phyloP scores from a whole-genome alignment of 805 yeast species.

The Jamesozyma jinghongensis region DNA sequence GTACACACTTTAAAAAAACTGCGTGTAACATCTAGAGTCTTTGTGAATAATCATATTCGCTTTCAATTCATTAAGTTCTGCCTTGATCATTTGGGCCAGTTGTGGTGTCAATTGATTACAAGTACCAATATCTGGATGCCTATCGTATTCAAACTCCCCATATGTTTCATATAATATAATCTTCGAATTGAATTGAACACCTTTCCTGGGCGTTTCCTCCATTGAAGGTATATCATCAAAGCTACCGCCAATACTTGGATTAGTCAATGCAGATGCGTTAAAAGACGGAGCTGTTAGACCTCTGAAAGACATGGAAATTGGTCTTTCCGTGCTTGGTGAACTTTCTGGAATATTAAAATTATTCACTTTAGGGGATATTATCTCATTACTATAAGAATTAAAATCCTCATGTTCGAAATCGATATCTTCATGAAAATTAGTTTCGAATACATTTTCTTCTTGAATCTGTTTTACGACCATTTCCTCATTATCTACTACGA shows the following conservation, averaged over 20 bases:
- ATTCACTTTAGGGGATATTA: background rate
- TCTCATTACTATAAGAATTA: conserved; percentile 8
- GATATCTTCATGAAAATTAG: background rate
- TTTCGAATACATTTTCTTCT: conserved; percentile 2
- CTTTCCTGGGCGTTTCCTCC: background rate
- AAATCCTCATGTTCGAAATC: conserved; percentile 26
- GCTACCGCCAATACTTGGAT: background rate
- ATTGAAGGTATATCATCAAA: background rate
- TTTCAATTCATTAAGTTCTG: conserved; percentile 74
- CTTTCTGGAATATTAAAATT: conserved; percentile 2
- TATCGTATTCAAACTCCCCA: conserved; percentile 74
- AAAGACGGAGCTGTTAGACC: conserved; percentile 56
- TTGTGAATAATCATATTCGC: conserved; percentile 77
- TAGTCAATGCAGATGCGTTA: conserved; percentile 23
- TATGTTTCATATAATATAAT: conserved; percentile 81
- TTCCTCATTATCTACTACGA: background rate
- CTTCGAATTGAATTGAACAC: conserved; percentile 57
- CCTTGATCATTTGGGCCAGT: conserved; percentile 76
- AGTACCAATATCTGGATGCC: conserved; percentile 87
- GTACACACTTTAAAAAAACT: conserved; percentile 53
- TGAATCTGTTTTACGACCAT: conserved; percentile 1
- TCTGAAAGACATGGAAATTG: conserved; percentile 45
- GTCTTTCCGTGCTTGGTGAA: conserved; percentile 17
- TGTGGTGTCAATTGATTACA: conserved; percentile 85
- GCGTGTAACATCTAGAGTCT: conserved; percentile 71